Evolutionary conservation across 2,329 filamentous ascomycete genomes (phyloP).

Genomic region (Beauveria sp.): DNA sequence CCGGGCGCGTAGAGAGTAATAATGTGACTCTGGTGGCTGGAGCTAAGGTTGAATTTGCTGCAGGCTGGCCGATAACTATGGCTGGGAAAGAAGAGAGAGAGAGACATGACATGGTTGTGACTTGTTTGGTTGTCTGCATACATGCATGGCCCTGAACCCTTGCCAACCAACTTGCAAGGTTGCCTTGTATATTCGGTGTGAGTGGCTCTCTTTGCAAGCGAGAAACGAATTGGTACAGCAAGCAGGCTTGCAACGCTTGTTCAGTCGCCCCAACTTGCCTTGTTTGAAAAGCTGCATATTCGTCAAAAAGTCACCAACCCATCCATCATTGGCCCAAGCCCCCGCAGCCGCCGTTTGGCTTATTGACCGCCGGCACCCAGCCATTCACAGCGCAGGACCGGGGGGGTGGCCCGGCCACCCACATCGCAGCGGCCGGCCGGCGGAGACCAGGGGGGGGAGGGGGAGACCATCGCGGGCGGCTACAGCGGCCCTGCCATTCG

Average conservation of each 20-base stretch:
- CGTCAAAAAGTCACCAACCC: too few species aligned
- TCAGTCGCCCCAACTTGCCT: too few species aligned
- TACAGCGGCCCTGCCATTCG: slow-evolving; percentile 6
- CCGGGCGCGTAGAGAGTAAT: slow-evolving; percentile 3
- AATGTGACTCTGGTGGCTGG: neutral
- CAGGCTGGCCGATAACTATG: neutral
- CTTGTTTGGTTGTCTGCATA: too few species aligned
- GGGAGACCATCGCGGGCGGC: neutral
- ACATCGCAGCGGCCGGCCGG: too few species aligned
- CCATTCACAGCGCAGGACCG: neutral
- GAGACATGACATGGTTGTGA: neutral
- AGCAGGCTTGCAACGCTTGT: too few species aligned
- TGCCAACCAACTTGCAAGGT: too few species aligned
- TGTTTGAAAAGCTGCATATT: too few species aligned
- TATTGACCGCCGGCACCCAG: neutral
- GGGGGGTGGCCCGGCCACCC: neutral
- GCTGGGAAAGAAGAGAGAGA: neutral
- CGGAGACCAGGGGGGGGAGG: neutral
- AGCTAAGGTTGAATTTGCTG: neutral
- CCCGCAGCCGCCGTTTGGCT: neutral
- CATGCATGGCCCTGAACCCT: too few species aligned
- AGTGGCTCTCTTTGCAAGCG: too few species aligned
- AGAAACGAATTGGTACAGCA: too few species aligned
- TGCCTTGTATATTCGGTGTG: too few species aligned
- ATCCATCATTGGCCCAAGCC: neutral